phyloP scores from a whole-genome alignment of 176 grass and related monocot genomes.

The Oropetium thomaeum region DNA sequence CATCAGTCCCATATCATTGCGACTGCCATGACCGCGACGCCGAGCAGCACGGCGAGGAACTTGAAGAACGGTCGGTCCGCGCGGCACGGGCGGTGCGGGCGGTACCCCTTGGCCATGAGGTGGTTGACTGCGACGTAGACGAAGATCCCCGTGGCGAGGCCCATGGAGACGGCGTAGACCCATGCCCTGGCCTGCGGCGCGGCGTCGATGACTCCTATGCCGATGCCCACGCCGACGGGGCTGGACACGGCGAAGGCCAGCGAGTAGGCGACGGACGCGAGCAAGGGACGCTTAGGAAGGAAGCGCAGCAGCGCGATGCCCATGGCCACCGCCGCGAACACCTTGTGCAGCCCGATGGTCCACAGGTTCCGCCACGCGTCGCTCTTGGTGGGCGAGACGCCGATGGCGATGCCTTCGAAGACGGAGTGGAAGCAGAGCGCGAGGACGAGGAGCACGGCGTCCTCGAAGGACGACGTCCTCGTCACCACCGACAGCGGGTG shows the following conservation, averaged over 20 bases:
- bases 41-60: conserved; percentile 54
- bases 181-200: conserved; percentile 25
- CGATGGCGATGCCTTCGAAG: conserved; percentile 81
- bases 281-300: conserved; percentile 45
- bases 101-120: conserved; percentile 78
- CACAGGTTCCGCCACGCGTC: conserved; percentile 76
- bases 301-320: conserved; percentile 70
- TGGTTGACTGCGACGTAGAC: conserved; percentile 80
- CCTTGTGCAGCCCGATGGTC: conserved; percentile 74
- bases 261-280: conserved; percentile 56
- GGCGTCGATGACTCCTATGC: conserved; percentile 40
- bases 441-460: conserved; percentile 67
- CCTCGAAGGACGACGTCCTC: conserved; percentile 44
- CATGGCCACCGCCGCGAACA: conserved; percentile 73
- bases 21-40: conserved; percentile 55
- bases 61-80: conserved; percentile 56
- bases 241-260: conserved; percentile 58
- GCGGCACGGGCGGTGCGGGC: conserved; percentile 28
- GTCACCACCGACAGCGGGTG: conserved; percentile 4
- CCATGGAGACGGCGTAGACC: conserved; percentile 70
- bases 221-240: conserved; percentile 59
- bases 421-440: conserved; percentile 92
- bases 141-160: conserved; percentile 67
- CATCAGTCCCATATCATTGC: conserved; percentile 74
- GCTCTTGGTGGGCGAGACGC: conserved; percentile 51